Conservation (phyloP, 306 rosid genomes). For the Begonia loranthoides region DNA sequence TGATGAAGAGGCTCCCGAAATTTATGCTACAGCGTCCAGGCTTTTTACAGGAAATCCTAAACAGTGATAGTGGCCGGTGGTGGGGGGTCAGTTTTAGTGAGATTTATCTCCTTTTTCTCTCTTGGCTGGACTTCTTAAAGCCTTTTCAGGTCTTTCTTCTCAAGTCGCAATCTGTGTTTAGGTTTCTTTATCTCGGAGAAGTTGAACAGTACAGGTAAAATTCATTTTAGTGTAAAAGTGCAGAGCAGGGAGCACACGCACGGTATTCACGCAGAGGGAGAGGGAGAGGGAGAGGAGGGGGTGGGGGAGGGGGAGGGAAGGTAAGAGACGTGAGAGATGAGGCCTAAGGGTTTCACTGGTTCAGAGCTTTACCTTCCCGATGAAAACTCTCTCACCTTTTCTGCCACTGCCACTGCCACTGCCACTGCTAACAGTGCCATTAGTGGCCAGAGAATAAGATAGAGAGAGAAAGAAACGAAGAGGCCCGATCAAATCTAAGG, state of each 20-base stretch:
- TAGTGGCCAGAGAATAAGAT: slow-evolving; percentile 20
- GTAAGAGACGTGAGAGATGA: not conserved
- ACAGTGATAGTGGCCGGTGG: slow-evolving; percentile 20
- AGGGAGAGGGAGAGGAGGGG: not conserved
- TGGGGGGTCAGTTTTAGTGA: not conserved
- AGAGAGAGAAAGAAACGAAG: slow-evolving; percentile 14
- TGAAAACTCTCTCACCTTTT: slow-evolving; percentile 69
- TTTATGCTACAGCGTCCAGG: slow-evolving; percentile 56
- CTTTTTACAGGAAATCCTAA: slow-evolving; percentile 48
- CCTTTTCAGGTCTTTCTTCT: too few relatives aligned
- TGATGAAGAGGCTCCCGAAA: slow-evolving; percentile 57
- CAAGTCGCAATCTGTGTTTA: too few relatives aligned
- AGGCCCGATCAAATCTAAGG: slow-evolving; percentile 86
- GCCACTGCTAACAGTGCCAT: slow-evolving; percentile 46
- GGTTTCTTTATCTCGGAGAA: too few relatives aligned
- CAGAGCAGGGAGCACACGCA: slow-evolving; percentile 1
- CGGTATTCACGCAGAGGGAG: not conserved
- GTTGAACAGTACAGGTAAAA: too few relatives aligned
- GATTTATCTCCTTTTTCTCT: not conserved
- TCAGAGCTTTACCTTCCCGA: slow-evolving; percentile 77
- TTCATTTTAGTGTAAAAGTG: too few relatives aligned
- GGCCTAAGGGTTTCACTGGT: too few relatives aligned
- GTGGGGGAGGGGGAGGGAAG: not conserved
- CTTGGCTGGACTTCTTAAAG: not conserved
- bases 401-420: slow-evolving; percentile 56